phyloP scores from a whole-genome alignment of 2,329 filamentous ascomycete species.

The Penicillium sp. region DNA sequence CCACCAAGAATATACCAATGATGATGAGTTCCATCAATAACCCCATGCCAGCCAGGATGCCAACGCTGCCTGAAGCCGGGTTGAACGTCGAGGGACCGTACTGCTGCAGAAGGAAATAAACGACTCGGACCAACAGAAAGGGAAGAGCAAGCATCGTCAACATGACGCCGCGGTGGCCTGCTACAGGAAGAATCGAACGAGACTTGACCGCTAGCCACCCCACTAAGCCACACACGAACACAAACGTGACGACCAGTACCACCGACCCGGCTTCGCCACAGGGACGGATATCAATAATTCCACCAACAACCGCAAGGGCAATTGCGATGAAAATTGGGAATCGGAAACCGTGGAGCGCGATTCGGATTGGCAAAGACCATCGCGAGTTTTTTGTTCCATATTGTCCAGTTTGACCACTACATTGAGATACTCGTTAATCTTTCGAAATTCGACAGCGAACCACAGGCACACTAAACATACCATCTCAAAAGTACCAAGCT shows the following conservation, averaged over 20 bases:
- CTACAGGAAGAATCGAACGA: slow-evolving; percentile 19
- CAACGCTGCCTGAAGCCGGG: slow-evolving; percentile 17
- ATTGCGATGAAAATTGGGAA: slow-evolving; percentile 31
- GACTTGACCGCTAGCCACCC: slow-evolving; percentile 24
- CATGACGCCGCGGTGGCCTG: slow-evolving; percentile 23
- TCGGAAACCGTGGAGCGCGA: slow-evolving; percentile 31
- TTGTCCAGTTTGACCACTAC: slow-evolving; percentile 32
- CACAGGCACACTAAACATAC: slow-evolving; percentile 10
- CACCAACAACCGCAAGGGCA: slow-evolving; percentile 27
- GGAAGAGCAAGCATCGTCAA: slow-evolving; percentile 24
- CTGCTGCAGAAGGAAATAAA: slow-evolving; percentile 27
- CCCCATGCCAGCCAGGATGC: slow-evolving; percentile 27
- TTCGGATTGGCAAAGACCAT: slow-evolving; percentile 24
- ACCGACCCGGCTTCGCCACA: slow-evolving; percentile 24
- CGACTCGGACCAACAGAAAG: slow-evolving; percentile 27
- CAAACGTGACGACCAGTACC: slow-evolving; percentile 27
- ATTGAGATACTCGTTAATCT: not conserved
- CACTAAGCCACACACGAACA: slow-evolving; percentile 26
- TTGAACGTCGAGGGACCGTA: slow-evolving; percentile 25
- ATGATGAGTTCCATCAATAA: slow-evolving; percentile 32
- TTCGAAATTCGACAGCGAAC: not conserved
- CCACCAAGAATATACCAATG: slow-evolving; percentile 21
- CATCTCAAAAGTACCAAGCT: slow-evolving; percentile 32
- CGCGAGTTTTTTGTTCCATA: slow-evolving; percentile 31
- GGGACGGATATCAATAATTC: slow-evolving; percentile 18